Percentiles rank a stretch among this genome's conserved stretches.
Evolutionary conservation across 192 early-diverging fungal species (phyloP).

Genomic region (Phlyctochytrium bullatum): DNA sequence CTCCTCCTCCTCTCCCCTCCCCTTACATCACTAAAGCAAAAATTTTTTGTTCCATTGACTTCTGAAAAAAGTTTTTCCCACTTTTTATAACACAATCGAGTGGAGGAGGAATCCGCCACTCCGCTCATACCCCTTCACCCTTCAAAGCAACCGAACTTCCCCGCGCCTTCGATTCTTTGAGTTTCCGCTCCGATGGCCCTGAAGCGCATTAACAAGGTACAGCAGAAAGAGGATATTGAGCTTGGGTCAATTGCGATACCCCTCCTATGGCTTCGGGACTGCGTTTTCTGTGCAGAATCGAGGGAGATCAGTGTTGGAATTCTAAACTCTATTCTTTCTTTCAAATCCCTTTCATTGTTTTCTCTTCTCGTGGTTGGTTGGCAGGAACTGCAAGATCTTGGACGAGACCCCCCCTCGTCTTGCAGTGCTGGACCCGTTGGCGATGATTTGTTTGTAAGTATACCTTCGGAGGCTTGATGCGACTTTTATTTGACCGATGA

Average conservation of each 20-base stretch:
- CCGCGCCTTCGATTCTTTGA: too few relatives aligned
- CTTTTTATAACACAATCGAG: too few relatives aligned
- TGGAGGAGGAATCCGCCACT: too few relatives aligned
- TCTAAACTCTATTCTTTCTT: not conserved
- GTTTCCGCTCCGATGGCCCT: conserved; percentile 84
- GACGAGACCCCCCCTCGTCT: conserved; percentile 94
- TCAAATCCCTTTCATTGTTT: not conserved
- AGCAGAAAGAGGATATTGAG: conserved; percentile 1
- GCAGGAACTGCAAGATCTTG: conserved; percentile 87
- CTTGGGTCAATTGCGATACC: not conserved
- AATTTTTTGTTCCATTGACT: too few relatives aligned
- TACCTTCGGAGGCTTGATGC: conserved; percentile 1
- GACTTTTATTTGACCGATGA: too few relatives aligned
- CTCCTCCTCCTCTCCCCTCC: too few relatives aligned
- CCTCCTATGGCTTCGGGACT: not conserved
- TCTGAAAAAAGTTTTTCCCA: too few relatives aligned
- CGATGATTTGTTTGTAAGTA: conserved; percentile 68
- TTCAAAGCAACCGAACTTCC: too few relatives aligned
- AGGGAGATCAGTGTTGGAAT: not conserved
- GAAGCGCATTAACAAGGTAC: conserved; percentile 98
- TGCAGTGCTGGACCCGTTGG: conserved; percentile 95
- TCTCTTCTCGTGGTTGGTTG: not conserved
- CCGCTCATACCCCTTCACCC: too few relatives aligned
- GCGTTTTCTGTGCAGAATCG: not conserved
- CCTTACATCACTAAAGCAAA: too few relatives aligned